Base-by-base conservation (phyloP, 2,329 filamentous ascomycete species). In the Penicillium janthinellum region DNA sequence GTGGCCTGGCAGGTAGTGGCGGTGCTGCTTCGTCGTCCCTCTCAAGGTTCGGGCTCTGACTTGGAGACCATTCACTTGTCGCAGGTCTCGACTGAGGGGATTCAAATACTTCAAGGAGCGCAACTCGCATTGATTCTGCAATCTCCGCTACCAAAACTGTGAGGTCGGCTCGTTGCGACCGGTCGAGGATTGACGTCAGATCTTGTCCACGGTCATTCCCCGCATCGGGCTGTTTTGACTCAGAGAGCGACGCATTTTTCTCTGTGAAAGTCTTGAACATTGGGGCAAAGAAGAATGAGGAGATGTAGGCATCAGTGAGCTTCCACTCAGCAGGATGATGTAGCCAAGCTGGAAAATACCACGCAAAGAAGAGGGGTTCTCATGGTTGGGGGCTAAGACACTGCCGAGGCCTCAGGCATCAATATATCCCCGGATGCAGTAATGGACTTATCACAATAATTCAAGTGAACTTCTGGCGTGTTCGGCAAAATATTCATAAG, bases 121-220 rank as follows among this genome's bases (percentile, higher is more conserved):
- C 56, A 50, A 71, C 69, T 44, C 78, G 73, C 78, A 80, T 81
- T 11, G 71, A 73, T 60, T 77, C 69, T 20, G 73, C 73, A 5
- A 78, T 72, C 54, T 72, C 70, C 12, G 76, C 75, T 15, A 80
- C 68, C 3, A 81, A 70, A 4, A 78, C 65, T 10, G 76, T 80
- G 39, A 81, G 64, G 42, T 80, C 76, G 14, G 67, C 77, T 14
- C 79, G 75, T 64, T 81, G 77, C 35, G 71, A 71, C 53, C 76
- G 69, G 56, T 78, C 71, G 41, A 81, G 64, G 53, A 79, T 73
- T 47, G 77, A 76, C 42, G 73, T 77, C 48, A 81, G 69, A 66
- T 79, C 78, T 67, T 76, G 74, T 56, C 74, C 72, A 38, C 67
- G 59, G 49, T 71, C 67, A 45, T 62, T 66, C 42, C 61, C 64